phyloP scores from a whole-genome alignment of 192 early-diverging fungal species.

The Phlyctochytrium arcticum region DNA sequence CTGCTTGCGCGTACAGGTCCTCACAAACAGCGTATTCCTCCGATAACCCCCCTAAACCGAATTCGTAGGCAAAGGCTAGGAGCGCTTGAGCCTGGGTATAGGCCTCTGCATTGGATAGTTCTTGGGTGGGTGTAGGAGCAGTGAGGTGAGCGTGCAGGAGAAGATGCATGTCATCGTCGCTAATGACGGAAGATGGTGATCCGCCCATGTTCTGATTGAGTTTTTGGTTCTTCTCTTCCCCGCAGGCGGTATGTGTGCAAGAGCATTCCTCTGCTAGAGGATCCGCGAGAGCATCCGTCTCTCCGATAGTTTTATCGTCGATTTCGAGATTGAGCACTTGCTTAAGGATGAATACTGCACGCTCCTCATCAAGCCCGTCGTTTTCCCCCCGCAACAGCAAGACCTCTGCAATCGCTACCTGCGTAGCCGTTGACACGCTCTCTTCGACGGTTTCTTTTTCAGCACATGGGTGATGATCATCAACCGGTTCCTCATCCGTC shows the following conservation, averaged over 20 bases:
- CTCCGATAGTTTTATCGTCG: neutral
- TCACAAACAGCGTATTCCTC: constrained; percentile 63
- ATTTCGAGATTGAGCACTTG: neutral
- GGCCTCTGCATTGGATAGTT: neutral
- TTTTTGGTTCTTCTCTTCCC: neutral
- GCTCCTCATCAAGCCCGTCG: neutral
- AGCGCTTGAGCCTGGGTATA: constrained; percentile 44
- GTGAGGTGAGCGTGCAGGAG: neutral
- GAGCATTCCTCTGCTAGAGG: neutral
- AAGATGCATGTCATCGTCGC: no score
- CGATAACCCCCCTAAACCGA: constrained; percentile 70
- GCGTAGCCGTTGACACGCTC: neutral
- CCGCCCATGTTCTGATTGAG: no score
- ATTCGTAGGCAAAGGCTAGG: constrained; percentile 79
- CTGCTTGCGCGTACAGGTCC: constrained; percentile 60
- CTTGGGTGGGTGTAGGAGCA: neutral
- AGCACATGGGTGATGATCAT: no score
- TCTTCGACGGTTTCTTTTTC: no score
- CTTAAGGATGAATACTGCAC: neutral
- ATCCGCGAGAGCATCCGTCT: neutral
- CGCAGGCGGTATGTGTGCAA: neutral
- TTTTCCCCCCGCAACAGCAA: constrained; percentile 5
- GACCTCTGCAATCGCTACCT: neutral
- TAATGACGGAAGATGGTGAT: no score
- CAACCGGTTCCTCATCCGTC: neutral